Base-by-base conservation (phyloP, 177 flowering plant species). In the Vitis hybrid region DNA sequence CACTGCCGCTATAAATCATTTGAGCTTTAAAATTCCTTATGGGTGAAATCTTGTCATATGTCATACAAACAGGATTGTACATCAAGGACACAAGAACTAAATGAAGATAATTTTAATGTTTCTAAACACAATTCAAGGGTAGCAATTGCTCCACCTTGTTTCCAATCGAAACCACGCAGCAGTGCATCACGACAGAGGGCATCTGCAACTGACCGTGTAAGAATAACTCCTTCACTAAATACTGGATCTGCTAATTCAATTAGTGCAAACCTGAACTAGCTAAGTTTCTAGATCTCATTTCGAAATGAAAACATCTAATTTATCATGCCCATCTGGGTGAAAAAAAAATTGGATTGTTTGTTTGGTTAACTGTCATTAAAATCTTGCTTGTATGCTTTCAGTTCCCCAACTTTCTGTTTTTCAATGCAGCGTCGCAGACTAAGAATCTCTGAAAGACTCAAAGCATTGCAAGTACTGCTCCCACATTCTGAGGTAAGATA, bases 401-500 rank as follows among this genome's bases (percentile, higher is more conserved):
- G 10, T 56, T 76, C 12, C 4, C 46, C 69, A 51, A 68, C 48
- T 30, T 41, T 3, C 27, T 51, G 21, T 20, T 64, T 67, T 17
- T 73, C 35, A 57, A 54, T 70, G 52, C 85, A 87, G 91, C 32
- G 51, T 30, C 88, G 87, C 75, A 83, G 80, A 79, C 27, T 68
- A 51, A 75, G 71, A 71, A 80, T 85, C 61, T 46, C 81, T 46
- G 77, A 83, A 66, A 74, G 74, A 58, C 55, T 86, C 61, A 72
- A 74, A 58, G 83, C 87, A 62, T 66, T 89, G 76, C 74, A 70
- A 53, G 81, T 76, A 71, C 71, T 85, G 73, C 77, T 86, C 64
- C 90, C 90, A 76, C 58, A 76, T 41, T 70, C 81, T 51, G 72
- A 46, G 62, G 89, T 86, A 68, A 78, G 9, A 11, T 63, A 18